Evolutionary conservation across 805 yeast genomes (phyloP).

Genomic region (Starmerella sirachaensis): DNA sequence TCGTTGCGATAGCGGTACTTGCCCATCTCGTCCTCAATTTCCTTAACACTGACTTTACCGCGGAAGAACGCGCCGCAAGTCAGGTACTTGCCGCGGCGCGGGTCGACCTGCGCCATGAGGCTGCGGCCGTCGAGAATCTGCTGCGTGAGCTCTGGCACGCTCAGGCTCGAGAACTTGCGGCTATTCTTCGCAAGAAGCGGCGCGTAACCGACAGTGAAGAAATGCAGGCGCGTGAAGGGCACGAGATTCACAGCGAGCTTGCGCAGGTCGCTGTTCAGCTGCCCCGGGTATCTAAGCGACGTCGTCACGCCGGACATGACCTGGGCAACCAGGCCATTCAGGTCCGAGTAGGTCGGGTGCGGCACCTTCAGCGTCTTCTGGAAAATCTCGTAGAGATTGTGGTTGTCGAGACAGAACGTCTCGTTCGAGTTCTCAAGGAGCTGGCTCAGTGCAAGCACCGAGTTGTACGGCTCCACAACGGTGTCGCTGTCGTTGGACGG

Average conservation of each 20-base stretch:
- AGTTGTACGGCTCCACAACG: conserved; percentile 90
- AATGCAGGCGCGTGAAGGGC: conserved; percentile 90
- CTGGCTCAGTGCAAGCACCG: conserved; percentile 82
- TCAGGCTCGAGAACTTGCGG: conserved; percentile 67
- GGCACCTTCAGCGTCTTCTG: conserved; percentile 70
- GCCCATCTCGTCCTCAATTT: conserved; percentile 88
- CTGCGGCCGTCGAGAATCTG: conserved; percentile 86
- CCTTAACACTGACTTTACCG: conserved; percentile 84
- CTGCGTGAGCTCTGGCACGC: conserved; percentile 85
- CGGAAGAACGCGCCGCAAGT: conserved; percentile 91
- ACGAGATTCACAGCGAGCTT: conserved; percentile 88
- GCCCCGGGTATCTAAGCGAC: conserved; percentile 88
- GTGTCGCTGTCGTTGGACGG: conserved; percentile 90
- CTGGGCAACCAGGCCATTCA: conserved; percentile 71
- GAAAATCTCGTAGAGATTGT: conserved; percentile 83
- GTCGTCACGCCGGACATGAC: conserved; percentile 96
- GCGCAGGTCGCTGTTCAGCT: conserved; percentile 82
- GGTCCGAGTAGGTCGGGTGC: conserved; percentile 66
- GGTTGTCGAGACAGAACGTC: conserved; percentile 90
- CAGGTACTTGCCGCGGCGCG: conserved; percentile 78
- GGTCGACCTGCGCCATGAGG: conserved; percentile 94
- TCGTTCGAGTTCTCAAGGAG: conserved; percentile 84
- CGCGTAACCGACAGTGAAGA: conserved; percentile 91
- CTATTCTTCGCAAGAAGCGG: conserved; percentile 76
- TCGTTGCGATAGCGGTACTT: conserved; percentile 72